Evolutionary conservation across 495 filamentous ascomycete genomes (phyloP).

Genomic region (Chaetomium fimeti): DNA sequence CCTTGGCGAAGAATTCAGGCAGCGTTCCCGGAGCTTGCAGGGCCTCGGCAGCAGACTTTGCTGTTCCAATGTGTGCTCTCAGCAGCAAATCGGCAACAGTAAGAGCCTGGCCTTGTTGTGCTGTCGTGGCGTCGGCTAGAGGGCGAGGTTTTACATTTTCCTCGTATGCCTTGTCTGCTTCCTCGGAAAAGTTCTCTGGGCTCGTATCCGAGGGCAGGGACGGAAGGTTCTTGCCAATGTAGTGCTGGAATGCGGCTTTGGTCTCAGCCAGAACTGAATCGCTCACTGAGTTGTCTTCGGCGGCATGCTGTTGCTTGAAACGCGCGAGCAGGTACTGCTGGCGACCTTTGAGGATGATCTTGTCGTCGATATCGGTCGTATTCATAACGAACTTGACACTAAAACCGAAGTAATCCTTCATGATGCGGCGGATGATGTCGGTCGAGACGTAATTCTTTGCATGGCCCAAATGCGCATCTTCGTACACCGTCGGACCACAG

Average conservation of each 20-base stretch:
- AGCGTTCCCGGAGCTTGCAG: not conserved
- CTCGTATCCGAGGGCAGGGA: not conserved
- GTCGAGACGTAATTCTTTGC: not conserved
- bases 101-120: not conserved
- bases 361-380: not conserved
- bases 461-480: not conserved
- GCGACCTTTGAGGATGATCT: not conserved
- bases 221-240: not conserved
- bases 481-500: slow-evolving; percentile 1
- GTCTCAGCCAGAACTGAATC: not conserved
- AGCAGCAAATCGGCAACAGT: not conserved
- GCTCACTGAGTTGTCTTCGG: not conserved
- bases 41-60: not conserved
- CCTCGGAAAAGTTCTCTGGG: not conserved
- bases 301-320: not conserved
- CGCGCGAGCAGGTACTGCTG: not conserved
- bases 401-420: not conserved
- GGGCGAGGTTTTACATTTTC: not conserved
- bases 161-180: not conserved
- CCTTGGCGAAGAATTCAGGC: slow-evolving; percentile 1
- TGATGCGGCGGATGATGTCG: not conserved
- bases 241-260: not conserved
- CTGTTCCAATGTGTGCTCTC: slow-evolving; percentile 4
- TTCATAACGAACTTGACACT: not conserved
- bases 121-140: too few species aligned